A percentile compares a stretch with the other conserved stretches of the same genome.
Conservation (phyloP, 768 basidiomycete species). For the Boletus speciosus region DNA sequence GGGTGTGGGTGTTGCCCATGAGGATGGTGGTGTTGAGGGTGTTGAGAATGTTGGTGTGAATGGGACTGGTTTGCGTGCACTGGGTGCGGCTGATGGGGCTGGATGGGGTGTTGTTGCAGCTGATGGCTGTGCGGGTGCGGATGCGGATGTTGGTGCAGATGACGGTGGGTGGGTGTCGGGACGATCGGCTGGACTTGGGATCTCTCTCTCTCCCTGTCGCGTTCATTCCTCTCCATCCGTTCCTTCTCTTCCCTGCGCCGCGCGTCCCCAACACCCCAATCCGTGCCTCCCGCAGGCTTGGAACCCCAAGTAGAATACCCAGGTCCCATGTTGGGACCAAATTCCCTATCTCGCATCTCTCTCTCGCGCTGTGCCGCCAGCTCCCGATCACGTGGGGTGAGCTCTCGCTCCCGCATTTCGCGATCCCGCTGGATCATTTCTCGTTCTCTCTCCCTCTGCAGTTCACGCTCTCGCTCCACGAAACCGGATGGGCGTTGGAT, state of each 20-base stretch:
- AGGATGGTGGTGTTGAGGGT: constrained; percentile 21
- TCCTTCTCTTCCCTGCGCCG: constrained; percentile 37
- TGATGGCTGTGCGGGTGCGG: constrained; percentile 35
- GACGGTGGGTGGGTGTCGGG: constrained; percentile 28
- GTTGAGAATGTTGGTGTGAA: constrained; percentile 33
- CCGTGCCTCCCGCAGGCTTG: constrained; percentile 30
- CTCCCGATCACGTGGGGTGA: constrained; percentile 21
- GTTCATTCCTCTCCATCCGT: constrained; percentile 21
- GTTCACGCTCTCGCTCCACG: constrained; percentile 33
- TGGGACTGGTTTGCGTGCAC: constrained; percentile 30
- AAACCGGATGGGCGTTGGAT: constrained; percentile 23
- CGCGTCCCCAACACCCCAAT: constrained; percentile 33
- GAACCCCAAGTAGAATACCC: constrained; percentile 31
- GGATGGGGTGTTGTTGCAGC: constrained; percentile 21
- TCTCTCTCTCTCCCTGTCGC: constrained; percentile 32
- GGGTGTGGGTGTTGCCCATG: constrained; percentile 32
- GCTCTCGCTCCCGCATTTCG: constrained; percentile 24
- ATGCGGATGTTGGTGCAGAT: constrained; percentile 33
- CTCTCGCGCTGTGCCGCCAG: constrained; percentile 21
- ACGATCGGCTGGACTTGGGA: constrained; percentile 23
- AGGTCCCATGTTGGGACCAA: constrained; percentile 22
- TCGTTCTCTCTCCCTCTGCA: constrained; percentile 24
- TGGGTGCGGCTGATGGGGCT: constrained; percentile 27
- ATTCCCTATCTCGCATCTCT: constrained; percentile 26
- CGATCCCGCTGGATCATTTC: constrained; percentile 30